Conservation (phyloP, 345 rosid genomes). For the Turritis glabra region DNA sequence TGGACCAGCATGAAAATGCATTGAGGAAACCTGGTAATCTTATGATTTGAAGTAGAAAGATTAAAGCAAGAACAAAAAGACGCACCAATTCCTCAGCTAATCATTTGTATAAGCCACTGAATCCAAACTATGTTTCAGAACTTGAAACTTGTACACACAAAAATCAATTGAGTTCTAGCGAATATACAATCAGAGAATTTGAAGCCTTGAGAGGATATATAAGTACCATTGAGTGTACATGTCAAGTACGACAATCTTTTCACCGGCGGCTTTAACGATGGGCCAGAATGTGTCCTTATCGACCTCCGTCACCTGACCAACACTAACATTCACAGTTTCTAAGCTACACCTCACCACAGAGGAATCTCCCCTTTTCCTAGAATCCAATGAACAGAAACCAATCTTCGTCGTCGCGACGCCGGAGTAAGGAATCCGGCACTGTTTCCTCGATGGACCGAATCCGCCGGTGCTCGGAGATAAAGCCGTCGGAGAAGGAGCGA, state of each 20-base stretch:
- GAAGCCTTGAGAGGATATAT: background rate
- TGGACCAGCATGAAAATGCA: too few species aligned
- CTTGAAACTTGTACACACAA: background rate
- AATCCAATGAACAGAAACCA: conserved; percentile 15
- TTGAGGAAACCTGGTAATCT: too few species aligned
- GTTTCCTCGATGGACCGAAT: conserved; percentile 8
- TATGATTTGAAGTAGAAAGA: too few species aligned
- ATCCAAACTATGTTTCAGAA: background rate
- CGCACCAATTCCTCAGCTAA: background rate
- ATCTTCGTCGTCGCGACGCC: conserved; percentile 17
- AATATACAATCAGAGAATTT: background rate
- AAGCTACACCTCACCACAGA: conserved; percentile 57
- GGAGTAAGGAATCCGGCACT: conserved; percentile 44
- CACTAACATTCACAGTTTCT: conserved; percentile 61
- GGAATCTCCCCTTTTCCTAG: conserved; percentile 16
- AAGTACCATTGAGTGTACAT: conserved; percentile 93
- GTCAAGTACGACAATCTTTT: conserved; percentile 86
- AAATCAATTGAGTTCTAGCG: background rate
- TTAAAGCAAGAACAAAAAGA: background rate
- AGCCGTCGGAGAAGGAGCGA: conserved; percentile 40
- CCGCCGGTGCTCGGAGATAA: conserved; percentile 27
- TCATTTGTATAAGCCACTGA: background rate
- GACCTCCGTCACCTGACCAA: conserved; percentile 92
- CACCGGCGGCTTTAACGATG: conserved; percentile 80
- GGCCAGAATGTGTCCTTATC: conserved; percentile 94